phyloP scores from a whole-genome alignment of 345 rosid genomes.

The Arabis hirsuta region DNA sequence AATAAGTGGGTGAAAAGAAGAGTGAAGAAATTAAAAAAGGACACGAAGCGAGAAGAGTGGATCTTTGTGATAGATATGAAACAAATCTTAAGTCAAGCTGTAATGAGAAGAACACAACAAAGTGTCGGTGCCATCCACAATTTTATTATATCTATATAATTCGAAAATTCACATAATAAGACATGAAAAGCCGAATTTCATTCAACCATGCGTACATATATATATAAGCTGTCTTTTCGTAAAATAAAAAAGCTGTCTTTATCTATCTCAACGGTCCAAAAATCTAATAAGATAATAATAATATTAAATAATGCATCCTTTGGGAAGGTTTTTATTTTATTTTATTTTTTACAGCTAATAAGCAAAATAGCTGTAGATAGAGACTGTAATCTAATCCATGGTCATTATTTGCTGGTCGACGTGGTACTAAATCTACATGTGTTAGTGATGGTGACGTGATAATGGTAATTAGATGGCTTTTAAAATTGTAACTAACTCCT shows the following conservation, averaged over 20 bases:
- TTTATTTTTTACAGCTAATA: background rate
- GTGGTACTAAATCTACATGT: slow-evolving; percentile 16
- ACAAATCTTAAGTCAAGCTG: slow-evolving; percentile 30
- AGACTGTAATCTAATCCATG: slow-evolving; percentile 17
- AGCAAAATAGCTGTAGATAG: slow-evolving; percentile 29
- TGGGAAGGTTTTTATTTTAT: slow-evolving; percentile 2
- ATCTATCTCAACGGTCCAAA: slow-evolving; percentile 38
- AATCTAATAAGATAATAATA: slow-evolving; percentile 22
- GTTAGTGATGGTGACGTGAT: slow-evolving; percentile 13
- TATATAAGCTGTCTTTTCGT: slow-evolving; percentile 33
- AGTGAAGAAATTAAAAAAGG: background rate
- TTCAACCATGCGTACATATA: slow-evolving; percentile 26
- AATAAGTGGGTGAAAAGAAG: slow-evolving; percentile 28
- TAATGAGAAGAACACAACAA: slow-evolving; percentile 13
- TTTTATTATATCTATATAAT: too few species aligned
- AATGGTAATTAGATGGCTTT: background rate
- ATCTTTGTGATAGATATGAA: slow-evolving; percentile 13
- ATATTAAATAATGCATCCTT: slow-evolving; percentile 2
- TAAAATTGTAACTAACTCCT: background rate
- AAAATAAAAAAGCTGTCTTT: slow-evolving; percentile 29
- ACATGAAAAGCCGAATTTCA: slow-evolving; percentile 24
- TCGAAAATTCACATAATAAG: background rate
- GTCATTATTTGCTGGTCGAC: background rate
- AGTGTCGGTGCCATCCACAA: slow-evolving; percentile 35
- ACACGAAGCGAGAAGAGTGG: slow-evolving; percentile 28